Base-by-base conservation (phyloP, 257 asterid genomes). In the Ilex asprella region DNA sequence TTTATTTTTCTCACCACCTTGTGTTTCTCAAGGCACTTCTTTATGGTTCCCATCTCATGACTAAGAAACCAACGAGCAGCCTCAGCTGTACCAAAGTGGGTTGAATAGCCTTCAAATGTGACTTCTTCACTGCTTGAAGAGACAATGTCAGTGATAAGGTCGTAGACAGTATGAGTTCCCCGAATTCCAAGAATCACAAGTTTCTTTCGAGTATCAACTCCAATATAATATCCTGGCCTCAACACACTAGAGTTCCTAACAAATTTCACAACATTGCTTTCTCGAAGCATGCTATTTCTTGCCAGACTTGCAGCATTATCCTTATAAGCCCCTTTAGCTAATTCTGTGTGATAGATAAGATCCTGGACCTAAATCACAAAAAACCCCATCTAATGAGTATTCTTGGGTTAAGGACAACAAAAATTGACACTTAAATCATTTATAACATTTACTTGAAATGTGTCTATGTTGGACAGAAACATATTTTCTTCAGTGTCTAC, bases 71-170 rank as follows among this genome's bases (percentile, higher is more conserved):
- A 93, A 51, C 95, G 87, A 67, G 96, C 95, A 61, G 97, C 95
- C 86, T 89, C 97, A 56, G 95, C 90, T 12, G 92, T 81, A 53
- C 99, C 99, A 65, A 81, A 93, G 76, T 93, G 99, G 54, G 94
- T 74, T 12, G 95, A 82, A 74, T 83, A 87, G 60, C 97, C 96
- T 68, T 93, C 96, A 31, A 55, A 75, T 8, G 96, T 79, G 64
- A 84, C 64, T 70, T 87, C 99, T 64, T 89, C 96, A 51, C 85
- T 85, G 76, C 96, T 87, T 39, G 95, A 85, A 58, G 94, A 79
- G 70, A 87, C 76, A 31, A 87, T 73, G 59, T 93, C 96, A 1
- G 99, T 89, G 64, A 93, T 76, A 60, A 93, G 86, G 73, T 93
- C 97, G 66, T 79, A 87, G 35, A 87, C 84, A 1, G 86, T 78